Base-by-base conservation (phyloP, 2,329 filamentous ascomycete genomes). In the Phoma sp. region DNA sequence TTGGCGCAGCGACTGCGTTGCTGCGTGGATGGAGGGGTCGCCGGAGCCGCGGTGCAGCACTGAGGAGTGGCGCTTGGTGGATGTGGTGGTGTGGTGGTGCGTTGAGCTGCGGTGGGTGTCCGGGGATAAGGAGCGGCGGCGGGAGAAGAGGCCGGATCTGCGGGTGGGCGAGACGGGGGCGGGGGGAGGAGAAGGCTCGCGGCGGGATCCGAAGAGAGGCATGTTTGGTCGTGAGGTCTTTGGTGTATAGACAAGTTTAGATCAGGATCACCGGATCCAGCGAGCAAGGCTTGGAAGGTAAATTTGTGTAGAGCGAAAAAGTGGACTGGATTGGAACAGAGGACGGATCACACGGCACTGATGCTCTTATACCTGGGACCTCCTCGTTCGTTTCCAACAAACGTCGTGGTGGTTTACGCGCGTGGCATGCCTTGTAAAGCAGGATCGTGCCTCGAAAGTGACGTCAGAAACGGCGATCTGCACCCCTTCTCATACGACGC, bases 11-110 rank as follows among this genome's bases (percentile, higher is more conserved):
- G 84, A 82, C 73, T 89, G 84, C 4, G 84, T 79, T 0, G 88
- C 88, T 21, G 82, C 78, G 1, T 82, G 65, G 67, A 90, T 89
- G 60, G 79, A 83, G 0, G 86, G 84, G 73, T 90, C 88, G 59
- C 87, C 80, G 2, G 61, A 60, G 43, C 75, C 65, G 57, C 76
- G 73, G 62, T 74, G 78, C 61, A 83, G 77, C 53, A 79, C 53
- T 8, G 69, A 70, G 3, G 66, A 63, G 50, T 67, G 68, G 15
- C 67, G 67, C 29, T 69, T 72, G 21, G 66, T 69, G 12, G 60
- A 61, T 5, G 66, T 59, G 13, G 64, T 61, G 29, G 68, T 67
- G 49, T 45, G 41, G 27, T 51, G 51, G 43, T 49, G 47, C 3
- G 46, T 50, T 0, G 68, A 60, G 24, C 60, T 58, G 51, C 51